Evolutionary conservation across 306 rosid genomes (phyloP).

Genomic region (Crotalaria pallida): DNA sequence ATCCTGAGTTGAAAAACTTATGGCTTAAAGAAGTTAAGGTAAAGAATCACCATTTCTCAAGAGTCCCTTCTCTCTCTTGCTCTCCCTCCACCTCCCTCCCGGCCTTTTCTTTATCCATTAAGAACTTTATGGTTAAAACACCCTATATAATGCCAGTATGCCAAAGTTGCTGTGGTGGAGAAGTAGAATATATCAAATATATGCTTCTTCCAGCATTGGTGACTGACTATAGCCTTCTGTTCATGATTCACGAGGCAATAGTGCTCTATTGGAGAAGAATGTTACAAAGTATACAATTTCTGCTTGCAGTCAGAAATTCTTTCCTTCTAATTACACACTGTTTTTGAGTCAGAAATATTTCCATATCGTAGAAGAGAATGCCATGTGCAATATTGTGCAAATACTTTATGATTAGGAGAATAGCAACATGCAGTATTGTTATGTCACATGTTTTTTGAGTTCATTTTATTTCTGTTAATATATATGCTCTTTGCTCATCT

Average conservation of each 20-base stretch:
- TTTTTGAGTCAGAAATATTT: no score
- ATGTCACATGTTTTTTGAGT: neutral
- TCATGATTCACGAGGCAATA: neutral
- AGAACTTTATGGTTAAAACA: neutral
- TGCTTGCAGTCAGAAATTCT: no score
- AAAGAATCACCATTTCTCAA: neutral
- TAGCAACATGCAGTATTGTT: neutral
- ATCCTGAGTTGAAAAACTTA: conserved; percentile 63
- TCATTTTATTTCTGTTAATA: neutral
- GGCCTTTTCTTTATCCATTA: neutral
- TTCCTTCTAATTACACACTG: no score
- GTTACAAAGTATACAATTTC: neutral
- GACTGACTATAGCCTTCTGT: neutral
- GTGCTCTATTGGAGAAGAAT: neutral
- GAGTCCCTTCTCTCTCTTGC: neutral
- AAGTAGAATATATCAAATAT: neutral
- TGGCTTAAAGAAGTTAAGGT: conserved; percentile 99
- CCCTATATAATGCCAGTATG: neutral
- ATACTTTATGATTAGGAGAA: neutral
- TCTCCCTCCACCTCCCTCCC: neutral
- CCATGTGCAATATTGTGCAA: neutral
- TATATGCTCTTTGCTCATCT: neutral
- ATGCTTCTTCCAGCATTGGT: neutral
- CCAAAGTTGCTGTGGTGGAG: neutral
- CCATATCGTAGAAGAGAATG: no score